A percentile compares a stretch with the other conserved stretches of the same genome.
Conservation (phyloP, 1,284 basidiomycete species). For the Boletellus dicymbophilus region DNA sequence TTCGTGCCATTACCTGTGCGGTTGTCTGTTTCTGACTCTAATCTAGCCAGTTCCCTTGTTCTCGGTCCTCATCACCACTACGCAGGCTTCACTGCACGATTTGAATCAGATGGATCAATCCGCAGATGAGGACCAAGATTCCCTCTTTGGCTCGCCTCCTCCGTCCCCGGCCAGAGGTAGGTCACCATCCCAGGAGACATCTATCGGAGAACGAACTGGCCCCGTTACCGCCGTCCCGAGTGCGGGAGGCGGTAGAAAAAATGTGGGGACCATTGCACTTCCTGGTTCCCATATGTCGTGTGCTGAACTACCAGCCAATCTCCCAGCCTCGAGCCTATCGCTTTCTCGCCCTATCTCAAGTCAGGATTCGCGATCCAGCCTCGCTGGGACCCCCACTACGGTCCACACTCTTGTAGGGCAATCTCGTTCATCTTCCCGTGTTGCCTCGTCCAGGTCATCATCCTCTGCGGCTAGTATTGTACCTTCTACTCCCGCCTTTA, state of each 20-base stretch:
- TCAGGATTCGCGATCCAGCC: not conserved
- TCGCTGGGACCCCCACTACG: not conserved
- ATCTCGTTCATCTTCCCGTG: conserved; percentile 17
- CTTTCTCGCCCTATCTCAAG: conserved; percentile 25
- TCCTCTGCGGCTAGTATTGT: conserved; percentile 13
- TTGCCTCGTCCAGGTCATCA: conserved; percentile 8
- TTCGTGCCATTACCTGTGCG: not conserved
- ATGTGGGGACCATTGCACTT: conserved; percentile 95
- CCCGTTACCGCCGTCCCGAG: conserved; percentile 17
- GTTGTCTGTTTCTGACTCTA: conserved; percentile 2
- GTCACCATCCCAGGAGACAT: conserved; percentile 65
- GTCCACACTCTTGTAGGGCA: conserved; percentile 1
- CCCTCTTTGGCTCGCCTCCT: conserved; percentile 80
- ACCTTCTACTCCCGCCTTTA: not conserved
- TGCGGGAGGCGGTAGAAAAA: conserved; percentile 52
- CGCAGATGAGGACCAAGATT: conserved; percentile 54
- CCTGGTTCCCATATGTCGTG: conserved; percentile 79
- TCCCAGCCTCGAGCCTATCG: conserved; percentile 53
- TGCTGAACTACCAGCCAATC: conserved; percentile 80
- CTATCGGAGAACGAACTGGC: conserved; percentile 26
- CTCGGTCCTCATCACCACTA: too few species aligned
- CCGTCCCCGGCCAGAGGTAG: conserved; percentile 73
- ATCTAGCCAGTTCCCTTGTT: too few species aligned
- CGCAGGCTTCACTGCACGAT: too few species aligned
- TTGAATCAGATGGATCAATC: conserved; percentile 25